These are phyloP conservation scores for Sporisorium scitamineum DNA, from an alignment of 1,284 basidiomycete species.

Conservation along the genomic window DNA sequence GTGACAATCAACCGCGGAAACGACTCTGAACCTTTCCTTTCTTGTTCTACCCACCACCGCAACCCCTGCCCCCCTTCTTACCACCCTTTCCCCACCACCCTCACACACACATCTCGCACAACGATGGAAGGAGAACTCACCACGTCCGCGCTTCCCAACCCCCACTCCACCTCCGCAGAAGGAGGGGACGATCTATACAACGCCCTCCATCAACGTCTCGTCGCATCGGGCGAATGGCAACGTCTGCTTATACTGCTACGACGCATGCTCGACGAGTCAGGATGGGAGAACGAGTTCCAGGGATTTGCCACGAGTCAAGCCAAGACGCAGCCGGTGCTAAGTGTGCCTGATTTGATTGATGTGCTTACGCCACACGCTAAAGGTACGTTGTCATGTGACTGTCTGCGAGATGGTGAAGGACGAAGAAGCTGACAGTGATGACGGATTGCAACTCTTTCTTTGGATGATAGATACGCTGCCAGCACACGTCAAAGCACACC, in stretches of 20 bases:
- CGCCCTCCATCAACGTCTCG: conserved; percentile 51
- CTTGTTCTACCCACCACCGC: neutral
- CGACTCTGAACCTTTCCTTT: too few species aligned
- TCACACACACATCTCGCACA: neutral
- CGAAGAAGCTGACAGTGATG: neutral
- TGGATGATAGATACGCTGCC: conserved; percentile 39
- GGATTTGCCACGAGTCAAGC: conserved; percentile 25
- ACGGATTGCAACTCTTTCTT: too few species aligned
- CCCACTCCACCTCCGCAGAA: neutral
- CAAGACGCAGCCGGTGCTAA: conserved; percentile 21
- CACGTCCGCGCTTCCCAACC: neutral
- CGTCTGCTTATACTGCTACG: conserved; percentile 38
- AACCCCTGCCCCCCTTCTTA: neutral
- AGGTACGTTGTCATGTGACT: conserved; percentile 17
- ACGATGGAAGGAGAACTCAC: conserved; percentile 47
- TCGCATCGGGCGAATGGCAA: conserved; percentile 52
- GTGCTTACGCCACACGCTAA: conserved; percentile 44
- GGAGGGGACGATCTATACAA: conserved; percentile 43
- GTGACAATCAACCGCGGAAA: neutral
- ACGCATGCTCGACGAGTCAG: conserved; percentile 53
- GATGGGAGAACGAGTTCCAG: conserved; percentile 31
- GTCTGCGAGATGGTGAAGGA: neutral
- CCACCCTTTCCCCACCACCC: neutral
- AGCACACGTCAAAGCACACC: conserved; percentile 41
- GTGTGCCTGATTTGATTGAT: conserved; percentile 35